Percentiles rank a stretch among this genome's conserved stretches.
Evolutionary conservation across 1,284 basidiomycete genomes (phyloP).

Genomic region (Porphyrellus sp.): DNA sequence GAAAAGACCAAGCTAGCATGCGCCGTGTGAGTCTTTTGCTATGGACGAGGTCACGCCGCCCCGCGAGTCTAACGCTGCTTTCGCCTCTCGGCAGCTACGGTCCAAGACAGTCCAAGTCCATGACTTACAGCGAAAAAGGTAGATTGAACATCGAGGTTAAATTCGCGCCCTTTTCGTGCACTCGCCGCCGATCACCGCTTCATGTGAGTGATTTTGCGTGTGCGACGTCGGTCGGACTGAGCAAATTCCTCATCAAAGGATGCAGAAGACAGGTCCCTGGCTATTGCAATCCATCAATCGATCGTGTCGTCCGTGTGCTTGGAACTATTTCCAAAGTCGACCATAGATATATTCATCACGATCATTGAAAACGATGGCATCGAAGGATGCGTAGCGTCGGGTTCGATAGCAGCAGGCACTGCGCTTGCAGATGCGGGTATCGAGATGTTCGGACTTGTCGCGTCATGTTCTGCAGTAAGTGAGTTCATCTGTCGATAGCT

Average conservation of each 20-base stretch:
- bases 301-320: constrained; percentile 83
- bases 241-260: constrained; percentile 55
- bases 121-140: constrained; percentile 81
- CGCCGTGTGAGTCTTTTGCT: constrained; percentile 66
- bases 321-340: constrained; percentile 90
- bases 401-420: constrained; percentile 83
- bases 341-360: constrained; percentile 88
- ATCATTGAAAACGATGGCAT: constrained; percentile 90
- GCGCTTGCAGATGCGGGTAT: constrained; percentile 89
- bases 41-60: neutral
- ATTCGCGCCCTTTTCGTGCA: constrained; percentile 90
- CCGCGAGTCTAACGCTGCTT: constrained; percentile 4
- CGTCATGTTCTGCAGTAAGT: constrained; percentile 72
- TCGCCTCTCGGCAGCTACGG: constrained; percentile 68
- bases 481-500: neutral
- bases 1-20: constrained; percentile 90
- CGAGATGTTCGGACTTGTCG: constrained; percentile 82
- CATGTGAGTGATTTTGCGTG: constrained; percentile 55
- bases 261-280: constrained; percentile 86
- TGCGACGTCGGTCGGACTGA: constrained; percentile 9
- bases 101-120: constrained; percentile 82
- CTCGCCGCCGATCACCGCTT: constrained; percentile 75
- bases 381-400: constrained; percentile 81
- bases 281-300: constrained; percentile 83
- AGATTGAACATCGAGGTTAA: constrained; percentile 94